These are phyloP conservation scores for Xylaria intraflava DNA, from an alignment of 495 filamentous ascomycete species.

Conservation along the genomic window DNA sequence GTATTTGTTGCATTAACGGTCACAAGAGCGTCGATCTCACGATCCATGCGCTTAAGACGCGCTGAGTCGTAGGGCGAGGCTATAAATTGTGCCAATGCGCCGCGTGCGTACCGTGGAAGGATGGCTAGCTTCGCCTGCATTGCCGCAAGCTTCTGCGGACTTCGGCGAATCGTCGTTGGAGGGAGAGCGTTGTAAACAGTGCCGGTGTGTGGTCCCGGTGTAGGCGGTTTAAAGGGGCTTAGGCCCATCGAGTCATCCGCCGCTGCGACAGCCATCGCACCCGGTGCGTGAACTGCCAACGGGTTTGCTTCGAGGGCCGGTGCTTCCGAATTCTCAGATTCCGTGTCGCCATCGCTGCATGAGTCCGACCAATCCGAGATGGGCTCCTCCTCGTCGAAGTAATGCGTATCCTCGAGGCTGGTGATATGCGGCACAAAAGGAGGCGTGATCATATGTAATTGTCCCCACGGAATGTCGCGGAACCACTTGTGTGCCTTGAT, in stretches of 20 bases:
- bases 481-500: constrained; percentile 77
- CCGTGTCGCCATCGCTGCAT: constrained; percentile 14
- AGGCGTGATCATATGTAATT: constrained; percentile 58
- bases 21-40: constrained; percentile 34
- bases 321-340: constrained; percentile 4
- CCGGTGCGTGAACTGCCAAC: neutral
- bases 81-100: constrained; percentile 34
- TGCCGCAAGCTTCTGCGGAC: constrained; percentile 17
- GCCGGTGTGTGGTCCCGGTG: neutral
- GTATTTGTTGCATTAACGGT: neutral
- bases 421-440: constrained; percentile 70
- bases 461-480: constrained; percentile 58
- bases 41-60: constrained; percentile 38
- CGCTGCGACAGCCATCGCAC: neutral
- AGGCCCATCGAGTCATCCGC: neutral
- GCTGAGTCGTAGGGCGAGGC: constrained; percentile 37
- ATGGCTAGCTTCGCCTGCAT: constrained; percentile 28
- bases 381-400: constrained; percentile 77
- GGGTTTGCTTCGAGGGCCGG: constrained; percentile 4
- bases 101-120: constrained; percentile 34
- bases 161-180: constrained; percentile 9
- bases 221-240: neutral
- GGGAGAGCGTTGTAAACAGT: neutral
- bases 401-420: constrained; percentile 73
- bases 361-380: constrained; percentile 50